Percentiles rank a stretch among this genome's conserved stretches.
Evolutionary conservation across 2,329 filamentous ascomycete species (phyloP).

Genomic region (Ceratocystis ficicola): DNA sequence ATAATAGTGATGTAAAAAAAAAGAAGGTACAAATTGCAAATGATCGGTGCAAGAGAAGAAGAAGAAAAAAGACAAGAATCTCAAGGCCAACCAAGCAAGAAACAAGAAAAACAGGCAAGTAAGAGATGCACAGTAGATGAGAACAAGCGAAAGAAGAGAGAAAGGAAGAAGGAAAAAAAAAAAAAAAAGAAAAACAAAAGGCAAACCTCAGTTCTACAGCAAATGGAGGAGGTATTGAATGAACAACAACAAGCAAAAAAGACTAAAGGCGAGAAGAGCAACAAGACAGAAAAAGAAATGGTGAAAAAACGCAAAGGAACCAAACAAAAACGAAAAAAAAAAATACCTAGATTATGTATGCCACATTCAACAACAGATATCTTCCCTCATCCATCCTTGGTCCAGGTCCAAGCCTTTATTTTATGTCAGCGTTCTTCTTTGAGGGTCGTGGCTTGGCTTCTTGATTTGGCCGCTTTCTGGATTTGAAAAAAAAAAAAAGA

Average conservation of each 20-base stretch:
- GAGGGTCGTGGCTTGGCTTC: too few species aligned
- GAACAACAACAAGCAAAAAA: conserved; percentile 9
- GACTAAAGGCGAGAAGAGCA: not conserved
- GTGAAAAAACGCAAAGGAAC: not conserved
- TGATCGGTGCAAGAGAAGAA: not conserved
- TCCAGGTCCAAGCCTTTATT: too few species aligned
- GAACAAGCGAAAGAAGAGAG: not conserved
- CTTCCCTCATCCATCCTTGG: too few species aligned
- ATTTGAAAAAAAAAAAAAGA: not conserved
- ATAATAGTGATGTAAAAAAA: not conserved
- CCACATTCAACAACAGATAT: too few species aligned
- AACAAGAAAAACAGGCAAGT: not conserved
- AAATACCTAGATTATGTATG: not conserved
- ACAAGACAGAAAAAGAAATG: not conserved
- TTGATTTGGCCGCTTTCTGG: too few species aligned
- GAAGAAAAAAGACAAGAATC: not conserved
- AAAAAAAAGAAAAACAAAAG: not conserved
- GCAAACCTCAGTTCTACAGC: conserved; percentile 1
- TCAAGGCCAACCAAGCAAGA: not conserved
- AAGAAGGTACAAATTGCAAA: conserved; percentile 2
- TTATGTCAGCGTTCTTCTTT: too few species aligned
- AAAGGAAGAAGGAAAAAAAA: conserved; percentile 7
- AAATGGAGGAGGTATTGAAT: not conserved
- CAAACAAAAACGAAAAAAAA: not conserved
- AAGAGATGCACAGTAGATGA: not conserved